Conservation (phyloP, 768 basidiomycete genomes). For the Russula sp. region DNA sequence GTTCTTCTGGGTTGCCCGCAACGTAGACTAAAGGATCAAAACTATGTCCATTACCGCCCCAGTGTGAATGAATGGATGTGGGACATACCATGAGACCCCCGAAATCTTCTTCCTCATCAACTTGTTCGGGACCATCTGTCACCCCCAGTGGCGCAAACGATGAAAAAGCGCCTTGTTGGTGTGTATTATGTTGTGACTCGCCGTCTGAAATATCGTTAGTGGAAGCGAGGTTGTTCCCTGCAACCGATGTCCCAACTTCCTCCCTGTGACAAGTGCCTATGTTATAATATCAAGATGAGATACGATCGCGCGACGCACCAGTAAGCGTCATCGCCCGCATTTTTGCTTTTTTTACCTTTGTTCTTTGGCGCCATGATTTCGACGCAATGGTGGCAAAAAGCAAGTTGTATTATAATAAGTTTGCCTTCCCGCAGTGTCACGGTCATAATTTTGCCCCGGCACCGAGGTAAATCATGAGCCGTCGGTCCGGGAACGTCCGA, state of each 20-base stretch:
- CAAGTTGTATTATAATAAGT: neutral
- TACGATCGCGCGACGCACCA: slow-evolving; percentile 45
- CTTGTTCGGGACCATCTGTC: slow-evolving; percentile 36
- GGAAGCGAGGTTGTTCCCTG: slow-evolving; percentile 35
- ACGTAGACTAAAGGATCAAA: slow-evolving; percentile 43
- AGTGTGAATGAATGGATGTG: neutral
- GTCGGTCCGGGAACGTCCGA: neutral
- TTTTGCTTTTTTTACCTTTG: slow-evolving; percentile 88
- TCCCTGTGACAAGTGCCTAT: slow-evolving; percentile 40
- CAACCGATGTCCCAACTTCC: slow-evolving; percentile 53
- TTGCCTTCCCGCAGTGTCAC: neutral
- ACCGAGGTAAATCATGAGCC: neutral
- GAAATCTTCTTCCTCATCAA: slow-evolving; percentile 54
- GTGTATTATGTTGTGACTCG: slow-evolving; percentile 33
- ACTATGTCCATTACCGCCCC: neutral
- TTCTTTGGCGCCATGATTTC: slow-evolving; percentile 53
- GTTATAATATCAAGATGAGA: slow-evolving; percentile 19
- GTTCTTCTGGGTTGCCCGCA: slow-evolving; percentile 49
- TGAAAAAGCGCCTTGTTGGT: slow-evolving; percentile 29
- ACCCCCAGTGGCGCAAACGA: slow-evolving; percentile 42
- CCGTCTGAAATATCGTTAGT: slow-evolving; percentile 36
- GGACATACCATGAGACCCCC: slow-evolving; percentile 68
- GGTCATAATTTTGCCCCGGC: neutral
- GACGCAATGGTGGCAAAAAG: neutral
- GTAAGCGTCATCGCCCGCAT: slow-evolving; percentile 71